phyloP scores from a whole-genome alignment of 148 eudicot genomes.

The Chenopodium suecicum region DNA sequence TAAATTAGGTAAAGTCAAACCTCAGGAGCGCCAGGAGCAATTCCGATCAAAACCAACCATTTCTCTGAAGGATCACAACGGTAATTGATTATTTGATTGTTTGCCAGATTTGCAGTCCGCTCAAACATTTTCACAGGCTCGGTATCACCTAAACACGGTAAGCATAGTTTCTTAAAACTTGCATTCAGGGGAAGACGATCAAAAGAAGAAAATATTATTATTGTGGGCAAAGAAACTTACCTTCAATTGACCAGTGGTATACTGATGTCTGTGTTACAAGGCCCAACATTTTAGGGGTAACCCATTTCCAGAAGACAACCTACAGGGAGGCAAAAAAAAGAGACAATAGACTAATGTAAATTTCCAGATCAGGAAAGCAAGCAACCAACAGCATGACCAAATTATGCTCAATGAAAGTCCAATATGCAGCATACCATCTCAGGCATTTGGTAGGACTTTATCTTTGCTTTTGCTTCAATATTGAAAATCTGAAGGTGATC shows the following conservation, averaged over 20 bases:
- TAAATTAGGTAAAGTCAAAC: conserved; percentile 28
- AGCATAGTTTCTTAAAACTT: not conserved
- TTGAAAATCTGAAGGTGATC: conserved; percentile 92
- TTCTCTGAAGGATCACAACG: conserved; percentile 88
- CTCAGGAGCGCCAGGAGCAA: conserved; percentile 93
- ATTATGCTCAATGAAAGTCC: not conserved
- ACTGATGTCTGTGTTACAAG: conserved; percentile 86
- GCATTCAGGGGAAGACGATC: not conserved
- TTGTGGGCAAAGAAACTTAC: conserved; percentile 23
- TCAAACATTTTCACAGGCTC: conserved; percentile 92
- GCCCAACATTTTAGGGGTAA: conserved; percentile 82
- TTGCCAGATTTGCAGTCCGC: conserved; percentile 79
- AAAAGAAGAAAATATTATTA: not conserved
- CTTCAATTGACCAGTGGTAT: conserved; percentile 95
- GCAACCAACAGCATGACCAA: not conserved
- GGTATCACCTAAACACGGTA: conserved; percentile 60
- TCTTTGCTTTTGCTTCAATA: conserved; percentile 79
- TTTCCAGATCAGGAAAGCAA: not conserved
- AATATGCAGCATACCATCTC: conserved; percentile 55
- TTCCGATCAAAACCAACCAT: conserved; percentile 95
- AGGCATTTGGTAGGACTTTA: conserved; percentile 92
- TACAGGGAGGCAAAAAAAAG: conserved; percentile 4
- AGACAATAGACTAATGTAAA: not conserved
- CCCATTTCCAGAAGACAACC: conserved; percentile 99
- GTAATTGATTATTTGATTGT: conserved; percentile 90